phyloP scores from a whole-genome alignment of 441 rosid species.

The Capsella rubella region DNA sequence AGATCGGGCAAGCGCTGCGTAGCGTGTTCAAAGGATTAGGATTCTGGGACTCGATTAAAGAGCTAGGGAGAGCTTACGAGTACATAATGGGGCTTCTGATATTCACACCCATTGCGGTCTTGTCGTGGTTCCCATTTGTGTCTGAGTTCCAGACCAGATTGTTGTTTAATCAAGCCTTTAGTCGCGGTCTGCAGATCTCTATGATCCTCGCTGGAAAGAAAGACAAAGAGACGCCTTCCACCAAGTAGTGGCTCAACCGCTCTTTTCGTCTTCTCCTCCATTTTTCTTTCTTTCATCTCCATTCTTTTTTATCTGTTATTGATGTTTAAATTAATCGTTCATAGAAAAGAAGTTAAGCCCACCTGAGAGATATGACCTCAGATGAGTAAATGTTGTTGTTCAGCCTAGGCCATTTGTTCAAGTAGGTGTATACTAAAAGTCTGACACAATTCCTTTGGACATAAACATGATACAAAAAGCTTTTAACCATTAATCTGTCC shows the following conservation, averaged over 20 bases:
- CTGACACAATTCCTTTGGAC: neutral
- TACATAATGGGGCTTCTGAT: constrained; percentile 77
- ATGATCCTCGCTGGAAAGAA: constrained; percentile 79
- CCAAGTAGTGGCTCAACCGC: constrained; percentile 34
- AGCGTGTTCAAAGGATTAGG: constrained; percentile 56
- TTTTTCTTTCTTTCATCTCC: neutral
- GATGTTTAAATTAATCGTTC: constrained; percentile 7
- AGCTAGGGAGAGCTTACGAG: constrained; percentile 91
- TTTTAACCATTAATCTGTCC: neutral
- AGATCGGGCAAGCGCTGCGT: constrained; percentile 90
- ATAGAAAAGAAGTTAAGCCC: constrained; percentile 9
- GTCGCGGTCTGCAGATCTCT: constrained; percentile 94
- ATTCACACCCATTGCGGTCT: constrained; percentile 73
- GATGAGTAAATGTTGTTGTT: constrained; percentile 4
- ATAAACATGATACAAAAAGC: neutral
- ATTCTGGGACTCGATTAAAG: constrained; percentile 86
- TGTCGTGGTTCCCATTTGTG: constrained; percentile 93
- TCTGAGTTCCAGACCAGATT: constrained; percentile 89
- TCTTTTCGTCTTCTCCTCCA: constrained; percentile 1
- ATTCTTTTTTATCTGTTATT: constrained; percentile 13
- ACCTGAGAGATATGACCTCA: constrained; percentile 1
- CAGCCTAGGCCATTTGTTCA: constrained; percentile 26
- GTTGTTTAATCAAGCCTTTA: constrained; percentile 93
- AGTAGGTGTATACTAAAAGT: constrained; percentile 9
- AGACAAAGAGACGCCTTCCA: constrained; percentile 50